These are phyloP conservation scores for Verticillium nonalfalfae DNA, from an alignment of 2,329 filamentous ascomycete genomes.

Conservation along the genomic window DNA sequence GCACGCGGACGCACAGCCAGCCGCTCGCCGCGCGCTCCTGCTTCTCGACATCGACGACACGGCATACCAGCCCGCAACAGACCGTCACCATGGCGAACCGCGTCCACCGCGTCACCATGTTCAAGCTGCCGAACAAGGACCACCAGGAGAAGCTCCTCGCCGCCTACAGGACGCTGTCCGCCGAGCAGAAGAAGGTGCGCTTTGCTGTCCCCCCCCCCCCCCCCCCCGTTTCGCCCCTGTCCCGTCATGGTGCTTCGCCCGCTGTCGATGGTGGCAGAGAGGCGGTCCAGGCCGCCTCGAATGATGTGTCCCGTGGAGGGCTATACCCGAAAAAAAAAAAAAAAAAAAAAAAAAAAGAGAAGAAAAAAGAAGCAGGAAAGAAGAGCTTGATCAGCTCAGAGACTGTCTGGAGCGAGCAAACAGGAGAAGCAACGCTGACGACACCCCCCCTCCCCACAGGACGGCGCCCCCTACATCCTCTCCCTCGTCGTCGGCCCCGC, in stretches of 20 bases:
- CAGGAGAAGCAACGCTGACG: background rate
- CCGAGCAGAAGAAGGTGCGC: slow-evolving; percentile 35
- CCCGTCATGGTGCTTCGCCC: no score
- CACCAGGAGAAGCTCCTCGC: slow-evolving; percentile 37
- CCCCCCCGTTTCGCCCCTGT: no score
- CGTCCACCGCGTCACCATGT: slow-evolving; percentile 45
- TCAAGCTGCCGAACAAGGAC: slow-evolving; percentile 41
- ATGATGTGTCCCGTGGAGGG: no score
- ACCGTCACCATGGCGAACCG: slow-evolving; percentile 30
- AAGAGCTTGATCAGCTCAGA: background rate
- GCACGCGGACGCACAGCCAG: background rate
- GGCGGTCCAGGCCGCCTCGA: no score
- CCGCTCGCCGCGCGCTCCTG: background rate
- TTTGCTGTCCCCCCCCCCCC: no score
- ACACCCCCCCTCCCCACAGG: no score
- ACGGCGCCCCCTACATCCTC: slow-evolving; percentile 65
- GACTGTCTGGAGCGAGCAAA: background rate
- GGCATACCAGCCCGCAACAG: background rate
- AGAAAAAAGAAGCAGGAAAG: background rate
- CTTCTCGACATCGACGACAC: background rate
- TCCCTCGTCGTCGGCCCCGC: slow-evolving; percentile 46
- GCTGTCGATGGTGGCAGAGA: no score
- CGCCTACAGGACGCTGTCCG: slow-evolving; percentile 33
- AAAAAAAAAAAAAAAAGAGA: no score
- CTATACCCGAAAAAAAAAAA: no score